phyloP scores from a whole-genome alignment of 192 early-diverging fungal genomes.

The Backusella tarrabulga region DNA sequence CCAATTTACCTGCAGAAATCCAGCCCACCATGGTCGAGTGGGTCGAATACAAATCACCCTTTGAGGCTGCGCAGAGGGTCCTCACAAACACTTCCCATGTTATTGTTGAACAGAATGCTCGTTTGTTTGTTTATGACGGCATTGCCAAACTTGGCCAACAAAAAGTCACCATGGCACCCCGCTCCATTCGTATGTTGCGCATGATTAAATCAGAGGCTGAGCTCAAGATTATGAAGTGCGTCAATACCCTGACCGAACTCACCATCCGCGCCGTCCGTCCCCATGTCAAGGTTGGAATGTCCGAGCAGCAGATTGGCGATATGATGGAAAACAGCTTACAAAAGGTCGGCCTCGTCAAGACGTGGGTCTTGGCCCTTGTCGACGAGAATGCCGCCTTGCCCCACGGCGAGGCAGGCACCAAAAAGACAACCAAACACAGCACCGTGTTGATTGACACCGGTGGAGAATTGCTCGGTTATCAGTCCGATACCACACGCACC shows the following conservation, averaged over 20 bases:
- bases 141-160: background rate
- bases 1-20: slow-evolving; percentile 21
- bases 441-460: slow-evolving; percentile 52
- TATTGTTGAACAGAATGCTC: slow-evolving; percentile 41
- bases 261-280: slow-evolving; percentile 43
- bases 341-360: slow-evolving; percentile 35
- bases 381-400: slow-evolving; percentile 50
- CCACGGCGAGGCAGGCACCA: slow-evolving; percentile 45
- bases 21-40: slow-evolving; percentile 32
- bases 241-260: slow-evolving; percentile 39
- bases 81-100: slow-evolving; percentile 29
- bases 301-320: slow-evolving; percentile 36
- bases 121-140: slow-evolving; percentile 45
- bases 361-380: slow-evolving; percentile 40
- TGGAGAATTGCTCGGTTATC: slow-evolving; percentile 40
- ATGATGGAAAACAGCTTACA: slow-evolving; percentile 35
- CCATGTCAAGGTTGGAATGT: slow-evolving; percentile 33
- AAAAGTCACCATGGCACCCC: slow-evolving; percentile 24
- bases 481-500: slow-evolving; percentile 50
- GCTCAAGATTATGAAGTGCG: slow-evolving; percentile 49
- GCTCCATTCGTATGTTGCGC: slow-evolving; percentile 32
- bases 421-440: slow-evolving; percentile 32
- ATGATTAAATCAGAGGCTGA: slow-evolving; percentile 45
- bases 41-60: slow-evolving; percentile 48
- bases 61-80: slow-evolving; percentile 33